These are phyloP conservation scores for Cylindrotheca fusiformis DNA, from an alignment of 108 stramenopile genomes.

Conservation along the genomic window DNA sequence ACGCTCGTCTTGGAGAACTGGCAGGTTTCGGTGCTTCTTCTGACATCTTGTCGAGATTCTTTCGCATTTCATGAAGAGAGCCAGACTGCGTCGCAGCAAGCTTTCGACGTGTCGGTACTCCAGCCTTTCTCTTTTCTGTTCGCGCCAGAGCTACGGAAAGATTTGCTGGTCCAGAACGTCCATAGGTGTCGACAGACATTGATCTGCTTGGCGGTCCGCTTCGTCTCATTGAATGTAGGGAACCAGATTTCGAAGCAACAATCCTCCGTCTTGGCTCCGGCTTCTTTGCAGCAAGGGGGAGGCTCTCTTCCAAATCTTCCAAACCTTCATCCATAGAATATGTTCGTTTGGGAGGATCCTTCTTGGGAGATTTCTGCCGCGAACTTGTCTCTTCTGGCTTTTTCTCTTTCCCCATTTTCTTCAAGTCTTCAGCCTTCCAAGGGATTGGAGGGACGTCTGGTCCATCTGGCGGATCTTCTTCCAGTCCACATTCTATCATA, in stretches of 20 bases:
- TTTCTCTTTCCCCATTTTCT: background rate
- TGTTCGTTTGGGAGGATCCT: constrained; percentile 7
- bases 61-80: constrained; percentile 8
- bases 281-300: background rate
- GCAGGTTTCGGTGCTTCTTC: background rate
- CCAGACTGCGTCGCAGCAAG: constrained; percentile 20
- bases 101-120: background rate
- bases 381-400: background rate
- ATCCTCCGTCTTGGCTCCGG: constrained; percentile 5
- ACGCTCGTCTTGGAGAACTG: background rate
- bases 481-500: constrained; percentile 41
- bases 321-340: constrained; percentile 18
- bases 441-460: constrained; percentile 37
- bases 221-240: background rate
- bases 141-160: background rate
- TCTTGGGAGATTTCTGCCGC: background rate
- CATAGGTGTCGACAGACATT: background rate
- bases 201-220: background rate
- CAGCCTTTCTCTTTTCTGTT: background rate
- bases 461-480: constrained; percentile 41
- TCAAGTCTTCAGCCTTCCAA: constrained; percentile 14
- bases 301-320: constrained; percentile 6
- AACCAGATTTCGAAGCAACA: constrained; percentile 18
- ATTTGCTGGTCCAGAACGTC: background rate
- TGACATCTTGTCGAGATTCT: background rate